phyloP scores from a whole-genome alignment of 2,329 filamentous ascomycete genomes.

The Plenodomus tracheiphilus region DNA sequence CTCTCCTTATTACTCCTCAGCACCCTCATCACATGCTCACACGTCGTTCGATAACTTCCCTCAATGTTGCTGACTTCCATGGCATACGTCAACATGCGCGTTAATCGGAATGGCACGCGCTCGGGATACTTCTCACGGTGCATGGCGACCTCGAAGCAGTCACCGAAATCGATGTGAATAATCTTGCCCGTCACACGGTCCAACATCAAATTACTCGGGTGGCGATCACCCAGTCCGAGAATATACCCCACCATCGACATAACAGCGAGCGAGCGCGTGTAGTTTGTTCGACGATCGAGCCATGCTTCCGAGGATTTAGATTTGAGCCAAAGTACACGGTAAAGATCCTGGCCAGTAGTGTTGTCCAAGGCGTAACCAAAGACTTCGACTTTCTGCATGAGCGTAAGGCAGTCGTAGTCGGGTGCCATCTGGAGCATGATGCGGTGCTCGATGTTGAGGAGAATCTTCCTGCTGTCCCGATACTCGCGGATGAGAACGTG shows the following conservation, averaged over 20 bases:
- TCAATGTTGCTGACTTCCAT: constrained; percentile 99
- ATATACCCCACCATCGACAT: constrained; percentile 99
- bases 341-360: constrained; percentile 96
- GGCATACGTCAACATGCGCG: constrained; percentile 97
- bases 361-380: constrained; percentile 99
- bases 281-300: constrained; percentile 97
- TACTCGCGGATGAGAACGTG: constrained; percentile 98
- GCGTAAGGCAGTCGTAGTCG: constrained; percentile 95
- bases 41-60: constrained; percentile 96
- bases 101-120: constrained; percentile 94
- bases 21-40: constrained; percentile 97
- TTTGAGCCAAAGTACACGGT: constrained; percentile 97
- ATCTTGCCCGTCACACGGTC: constrained; percentile 96
- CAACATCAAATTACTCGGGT: constrained; percentile 97
- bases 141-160: constrained; percentile 99
- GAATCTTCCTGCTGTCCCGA: constrained; percentile 92
- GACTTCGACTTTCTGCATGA: constrained; percentile 99
- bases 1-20: constrained; percentile 97
- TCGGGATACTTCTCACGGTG: constrained; percentile 99
- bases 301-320: constrained; percentile 97
- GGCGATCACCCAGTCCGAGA: constrained; percentile 90
- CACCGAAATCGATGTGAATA: constrained; percentile 97
- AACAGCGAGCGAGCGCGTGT: constrained; percentile 92
- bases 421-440: constrained; percentile 99
- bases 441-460: constrained; percentile 98